phyloP scores from a whole-genome alignment of 768 basidiomycete genomes.

The Podaxis sp. region DNA sequence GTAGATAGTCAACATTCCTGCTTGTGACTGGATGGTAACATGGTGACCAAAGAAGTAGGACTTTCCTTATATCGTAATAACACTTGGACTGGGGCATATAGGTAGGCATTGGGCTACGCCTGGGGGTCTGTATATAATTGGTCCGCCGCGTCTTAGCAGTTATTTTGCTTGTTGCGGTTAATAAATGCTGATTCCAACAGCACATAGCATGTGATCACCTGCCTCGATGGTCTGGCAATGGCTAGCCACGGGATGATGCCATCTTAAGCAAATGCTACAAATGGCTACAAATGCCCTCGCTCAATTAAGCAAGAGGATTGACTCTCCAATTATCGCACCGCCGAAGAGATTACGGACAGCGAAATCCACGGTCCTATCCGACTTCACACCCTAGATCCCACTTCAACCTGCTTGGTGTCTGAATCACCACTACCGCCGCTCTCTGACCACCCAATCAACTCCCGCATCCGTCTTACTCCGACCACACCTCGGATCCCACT shows the following conservation, averaged over 20 bases:
- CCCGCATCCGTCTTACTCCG: constrained; percentile 68
- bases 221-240: neutral
- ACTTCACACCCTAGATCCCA: neutral
- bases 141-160: too few relatives aligned
- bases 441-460: constrained; percentile 63
- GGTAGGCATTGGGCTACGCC: too few relatives aligned
- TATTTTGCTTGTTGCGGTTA: too few relatives aligned
- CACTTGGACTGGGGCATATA: too few relatives aligned
- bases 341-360: too few relatives aligned
- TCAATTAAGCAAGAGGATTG: too few relatives aligned
- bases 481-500: constrained; percentile 59
- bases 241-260: neutral
- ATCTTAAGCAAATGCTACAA: neutral
- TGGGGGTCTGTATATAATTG: too few relatives aligned
- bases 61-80: neutral
- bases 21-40: neutral
- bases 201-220: neutral
- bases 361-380: neutral
- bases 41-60: neutral
- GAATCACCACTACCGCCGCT: constrained; percentile 11
- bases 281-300: too few relatives aligned
- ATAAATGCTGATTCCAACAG: too few relatives aligned
- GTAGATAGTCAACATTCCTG: neutral
- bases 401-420: neutral
- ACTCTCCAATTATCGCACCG: too few relatives aligned